Evolutionary conservation across 805 yeast species (phyloP).

Genomic region (Wickerhamomyces subpelliculosus): DNA sequence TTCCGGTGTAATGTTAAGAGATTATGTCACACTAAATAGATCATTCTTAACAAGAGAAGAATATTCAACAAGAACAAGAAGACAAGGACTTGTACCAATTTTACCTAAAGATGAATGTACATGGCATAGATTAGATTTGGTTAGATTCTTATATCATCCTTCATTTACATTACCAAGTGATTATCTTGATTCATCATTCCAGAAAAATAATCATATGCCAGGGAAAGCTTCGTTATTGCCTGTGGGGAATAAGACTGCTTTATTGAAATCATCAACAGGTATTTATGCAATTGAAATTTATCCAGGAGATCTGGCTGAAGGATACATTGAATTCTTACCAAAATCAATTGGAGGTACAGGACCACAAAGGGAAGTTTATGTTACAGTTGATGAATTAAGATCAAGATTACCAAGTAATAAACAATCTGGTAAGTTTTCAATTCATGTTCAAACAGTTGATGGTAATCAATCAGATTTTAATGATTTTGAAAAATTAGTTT

Average conservation of each 20-base stretch:
- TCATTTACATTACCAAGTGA: constrained; percentile 70
- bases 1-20: constrained; percentile 85
- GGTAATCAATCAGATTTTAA: constrained; percentile 50
- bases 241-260: constrained; percentile 34
- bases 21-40: constrained; percentile 73
- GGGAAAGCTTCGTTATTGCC: constrained; percentile 42
- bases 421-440: constrained; percentile 30
- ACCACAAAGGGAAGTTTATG: constrained; percentile 41
- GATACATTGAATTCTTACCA: constrained; percentile 58
- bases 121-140: constrained; percentile 79
- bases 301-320: constrained; percentile 37
- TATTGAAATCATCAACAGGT: constrained; percentile 54
- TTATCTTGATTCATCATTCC: constrained; percentile 35
- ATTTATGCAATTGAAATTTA: constrained; percentile 67
- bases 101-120: constrained; percentile 62
- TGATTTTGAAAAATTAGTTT: constrained; percentile 31
- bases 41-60: constrained; percentile 72
- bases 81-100: constrained; percentile 42
- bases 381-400: constrained; percentile 43
- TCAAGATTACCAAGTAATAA: constrained; percentile 24
- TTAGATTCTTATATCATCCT: constrained; percentile 77
- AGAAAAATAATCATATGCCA: constrained; percentile 19
- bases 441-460: constrained; percentile 54
- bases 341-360: constrained; percentile 51
- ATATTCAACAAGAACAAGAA: constrained; percentile 44